Base-by-base conservation (phyloP, 192 early-diverging fungal genomes). In the Thoreauomyces humboldtii region DNA sequence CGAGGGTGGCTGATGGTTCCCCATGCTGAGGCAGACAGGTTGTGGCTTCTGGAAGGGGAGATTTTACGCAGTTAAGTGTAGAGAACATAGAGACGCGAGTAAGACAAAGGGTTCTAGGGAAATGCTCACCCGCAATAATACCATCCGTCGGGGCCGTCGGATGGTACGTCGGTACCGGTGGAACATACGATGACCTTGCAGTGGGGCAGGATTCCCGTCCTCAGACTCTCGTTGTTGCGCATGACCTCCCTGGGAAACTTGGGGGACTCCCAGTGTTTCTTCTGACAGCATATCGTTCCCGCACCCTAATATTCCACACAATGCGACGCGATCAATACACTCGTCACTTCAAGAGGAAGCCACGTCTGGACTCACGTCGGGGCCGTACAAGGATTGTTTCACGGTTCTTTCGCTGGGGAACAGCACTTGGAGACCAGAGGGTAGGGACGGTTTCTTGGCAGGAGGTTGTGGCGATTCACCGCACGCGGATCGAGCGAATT, bases 391-490 rank as follows among this genome's bases (percentile, higher is more conserved):
- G 21, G 68, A 70, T 4, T 37, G 28, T 6, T 47, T 7, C 14
- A 74, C 63, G 3, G 73, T 70, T 45, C 46, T 52, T 9, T 17
- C 27, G 12, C 63, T 65, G 0, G 73, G 73, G 34, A 59, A 74
- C 28, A 74, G 22, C 25, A 74, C 55, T 14, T 51, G n/a, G 6
- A 73, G 45, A n/a, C 42, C 15, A 7, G 54, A 44, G 34, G 22
- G 52, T 52, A 24, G 33, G 0, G n/a, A 5, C 17, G 17, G 28
- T 4, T 47, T 29, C 7, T 32, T 48, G 11, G 28, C 48, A 4
- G 9, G 14, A 6, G 17, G 4, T 1, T 31, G 15, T 21, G 31
- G 4, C 32, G 4, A 3, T 34, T 27, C 11, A 4, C 61, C 35
- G 15, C 45, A 34, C 12, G 43, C 24, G 4, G 56, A 21, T 7